Evolutionary conservation across 1,139 yeast genomes (phyloP).

Genomic region (Suhomyces anneliseae): DNA sequence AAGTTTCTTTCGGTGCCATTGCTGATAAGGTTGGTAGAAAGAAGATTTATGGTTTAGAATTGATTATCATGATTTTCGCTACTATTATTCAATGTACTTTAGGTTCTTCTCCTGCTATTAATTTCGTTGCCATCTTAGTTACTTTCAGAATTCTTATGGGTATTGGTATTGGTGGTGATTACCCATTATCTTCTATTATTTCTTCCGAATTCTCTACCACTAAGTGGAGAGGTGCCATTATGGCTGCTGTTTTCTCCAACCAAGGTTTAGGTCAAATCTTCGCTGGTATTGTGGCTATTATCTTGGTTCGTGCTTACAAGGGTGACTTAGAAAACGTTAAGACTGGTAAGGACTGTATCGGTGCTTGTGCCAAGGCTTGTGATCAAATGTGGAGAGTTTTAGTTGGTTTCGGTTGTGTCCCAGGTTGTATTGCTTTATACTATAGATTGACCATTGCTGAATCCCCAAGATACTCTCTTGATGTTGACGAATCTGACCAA

Average conservation of each 20-base stretch:
- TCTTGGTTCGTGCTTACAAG: constrained; percentile 74
- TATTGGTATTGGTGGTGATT: constrained; percentile 99
- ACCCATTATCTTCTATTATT: constrained; percentile 92
- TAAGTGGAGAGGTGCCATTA: constrained; percentile 94
- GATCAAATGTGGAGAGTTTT: constrained; percentile 95
- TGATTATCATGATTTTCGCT: constrained; percentile 79
- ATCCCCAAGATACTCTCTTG: constrained; percentile 86
- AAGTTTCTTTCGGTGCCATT: constrained; percentile 77
- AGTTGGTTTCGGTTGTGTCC: constrained; percentile 86
- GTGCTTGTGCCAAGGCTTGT: constrained; percentile 67
- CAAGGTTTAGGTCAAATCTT: constrained; percentile 90
- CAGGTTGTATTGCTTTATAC: constrained; percentile 79
- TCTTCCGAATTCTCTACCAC: constrained; percentile 88
- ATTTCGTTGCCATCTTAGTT: constrained; percentile 70
- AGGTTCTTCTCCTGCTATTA: constrained; percentile 68
- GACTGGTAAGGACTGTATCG: constrained; percentile 58
- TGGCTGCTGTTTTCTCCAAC: constrained; percentile 91
- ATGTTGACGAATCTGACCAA: constrained; percentile 61
- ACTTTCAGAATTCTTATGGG: constrained; percentile 83
- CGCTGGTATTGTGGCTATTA: constrained; percentile 80
- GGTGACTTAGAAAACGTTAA: constrained; percentile 51
- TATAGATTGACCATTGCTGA: constrained; percentile 92
- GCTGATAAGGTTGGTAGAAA: constrained; percentile 90
- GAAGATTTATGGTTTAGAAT: constrained; percentile 82
- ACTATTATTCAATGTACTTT: constrained; percentile 73